A percentile compares a stretch with the other conserved stretches of the same genome.
Conservation (phyloP, 495 filamentous ascomycete genomes). For the Aspergillus ellipticus region DNA sequence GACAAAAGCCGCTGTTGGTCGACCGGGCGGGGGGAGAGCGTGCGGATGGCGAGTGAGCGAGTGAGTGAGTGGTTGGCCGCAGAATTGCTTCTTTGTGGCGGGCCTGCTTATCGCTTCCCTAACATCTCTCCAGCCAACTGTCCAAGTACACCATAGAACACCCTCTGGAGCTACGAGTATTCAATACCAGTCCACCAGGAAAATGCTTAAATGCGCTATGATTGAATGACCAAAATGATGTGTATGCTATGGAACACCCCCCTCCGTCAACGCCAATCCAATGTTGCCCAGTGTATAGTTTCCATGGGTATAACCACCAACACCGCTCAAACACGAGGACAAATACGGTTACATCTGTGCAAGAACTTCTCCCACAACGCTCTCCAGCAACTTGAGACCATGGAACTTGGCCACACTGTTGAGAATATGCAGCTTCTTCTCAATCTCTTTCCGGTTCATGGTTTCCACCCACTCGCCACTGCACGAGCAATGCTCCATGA, state of each 20-base stretch:
- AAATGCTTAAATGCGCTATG: not conserved
- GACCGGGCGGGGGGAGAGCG: too few species aligned
- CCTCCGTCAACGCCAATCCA: not conserved
- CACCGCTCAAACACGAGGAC: constrained; percentile 13
- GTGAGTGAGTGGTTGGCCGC: too few species aligned
- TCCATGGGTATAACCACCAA: constrained; percentile 7
- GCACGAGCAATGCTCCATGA: constrained; percentile 95
- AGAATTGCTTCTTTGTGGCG: too few species aligned
- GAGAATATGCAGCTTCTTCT: constrained; percentile 63
- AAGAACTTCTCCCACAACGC: constrained; percentile 63
- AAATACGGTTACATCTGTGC: constrained; percentile 24
- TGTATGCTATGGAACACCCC: not conserved
- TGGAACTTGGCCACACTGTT: constrained; percentile 72
- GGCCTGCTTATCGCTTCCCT: too few species aligned
- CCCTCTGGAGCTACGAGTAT: too few species aligned
- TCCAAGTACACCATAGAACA: too few species aligned
- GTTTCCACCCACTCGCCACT: constrained; percentile 77
- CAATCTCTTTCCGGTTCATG: constrained; percentile 63
- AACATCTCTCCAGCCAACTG: too few species aligned
- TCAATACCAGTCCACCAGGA: too few species aligned
- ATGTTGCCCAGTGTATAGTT: not conserved
- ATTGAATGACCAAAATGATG: not conserved
- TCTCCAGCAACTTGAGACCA: constrained; percentile 73
- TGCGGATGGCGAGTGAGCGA: too few species aligned
- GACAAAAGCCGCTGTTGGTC: too few species aligned